Conservation (phyloP, 2,329 filamentous ascomycete species). For the Chaetothyriales sp. region DNA sequence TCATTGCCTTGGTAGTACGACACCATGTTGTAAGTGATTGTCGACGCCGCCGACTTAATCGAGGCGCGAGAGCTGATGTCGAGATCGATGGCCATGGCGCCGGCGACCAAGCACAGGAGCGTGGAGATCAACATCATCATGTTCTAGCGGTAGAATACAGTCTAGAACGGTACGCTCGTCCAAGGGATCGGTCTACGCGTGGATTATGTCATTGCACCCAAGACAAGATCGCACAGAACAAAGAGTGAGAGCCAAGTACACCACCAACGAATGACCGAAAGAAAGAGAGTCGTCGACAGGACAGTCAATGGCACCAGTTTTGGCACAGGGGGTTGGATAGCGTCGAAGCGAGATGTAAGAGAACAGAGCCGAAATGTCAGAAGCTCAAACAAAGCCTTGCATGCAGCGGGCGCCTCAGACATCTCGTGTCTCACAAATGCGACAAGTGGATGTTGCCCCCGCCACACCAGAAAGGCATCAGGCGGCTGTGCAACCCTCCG, state of each 20-base stretch:
- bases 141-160: not conserved
- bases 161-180: not conserved
- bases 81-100: slow-evolving; percentile 3
- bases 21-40: slow-evolving; percentile 28
- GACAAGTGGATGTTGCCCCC: not conserved
- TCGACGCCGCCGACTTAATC: slow-evolving; percentile 24
- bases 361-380: not conserved
- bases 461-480: not conserved
- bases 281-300: too few species aligned
- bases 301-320: not conserved
- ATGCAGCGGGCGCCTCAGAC: not conserved
- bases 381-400: too few species aligned
- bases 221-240: not conserved
- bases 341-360: not conserved
- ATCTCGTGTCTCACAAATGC: not conserved
- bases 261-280: too few species aligned
- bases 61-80: slow-evolving; percentile 17
- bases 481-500: too few species aligned
- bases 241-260: too few species aligned
- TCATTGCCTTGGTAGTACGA: slow-evolving; percentile 26
- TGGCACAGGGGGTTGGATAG: not conserved
- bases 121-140: not conserved
- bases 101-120: not conserved
- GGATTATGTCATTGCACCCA: not conserved
- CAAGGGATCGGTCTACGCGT: not conserved